Conservation (phyloP, 305 asterid genomes). For the Rubia balearica region DNA sequence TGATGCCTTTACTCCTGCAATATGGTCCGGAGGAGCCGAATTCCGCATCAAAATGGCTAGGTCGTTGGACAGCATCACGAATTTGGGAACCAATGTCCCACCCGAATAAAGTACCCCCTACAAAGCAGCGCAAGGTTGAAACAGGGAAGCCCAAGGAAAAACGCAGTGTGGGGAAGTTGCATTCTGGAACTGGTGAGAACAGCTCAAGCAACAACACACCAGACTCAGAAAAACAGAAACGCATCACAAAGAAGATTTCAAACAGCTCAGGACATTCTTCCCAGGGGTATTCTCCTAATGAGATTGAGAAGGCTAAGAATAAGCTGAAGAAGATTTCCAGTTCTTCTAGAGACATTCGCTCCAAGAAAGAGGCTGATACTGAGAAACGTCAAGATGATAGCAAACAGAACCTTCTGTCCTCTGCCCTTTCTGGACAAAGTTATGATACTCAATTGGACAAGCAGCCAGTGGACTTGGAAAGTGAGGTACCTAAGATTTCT, state of each 20-base stretch:
- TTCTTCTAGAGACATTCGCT: conserved; percentile 21
- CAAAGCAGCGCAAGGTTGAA: conserved; percentile 22
- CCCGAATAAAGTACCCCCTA: conserved; percentile 16
- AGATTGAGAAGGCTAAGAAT: conserved; percentile 30
- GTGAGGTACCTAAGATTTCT: conserved; percentile 12
- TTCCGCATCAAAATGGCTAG: conserved; percentile 44
- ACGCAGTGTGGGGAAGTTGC: conserved; percentile 20
- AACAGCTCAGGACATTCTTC: conserved; percentile 25
- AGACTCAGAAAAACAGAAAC: conserved; percentile 33
- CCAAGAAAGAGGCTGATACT: conserved; percentile 21
- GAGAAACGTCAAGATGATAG: conserved; percentile 21
- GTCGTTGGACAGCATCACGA: conserved; percentile 43
- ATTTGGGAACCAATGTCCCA: conserved; percentile 27
- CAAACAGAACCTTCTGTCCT: conserved; percentile 21
- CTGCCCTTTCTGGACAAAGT: conserved; percentile 17
- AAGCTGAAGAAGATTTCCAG: conserved; percentile 31
- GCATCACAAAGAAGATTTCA: conserved; percentile 22
- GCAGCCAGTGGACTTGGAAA: conserved; percentile 17
- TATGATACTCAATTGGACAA: conserved; percentile 17
- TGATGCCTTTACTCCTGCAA: conserved; percentile 37
- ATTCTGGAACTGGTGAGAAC: conserved; percentile 17
- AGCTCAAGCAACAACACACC: conserved; percentile 18
- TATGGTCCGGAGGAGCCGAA: conserved; percentile 39
- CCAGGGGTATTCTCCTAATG: conserved; percentile 28
- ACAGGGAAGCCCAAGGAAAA: conserved; percentile 22